A percentile compares a stretch with the other conserved stretches of the same genome.
Evolutionary conservation across 345 rosid species (phyloP).

Genomic region (Anacardium occidentale): DNA sequence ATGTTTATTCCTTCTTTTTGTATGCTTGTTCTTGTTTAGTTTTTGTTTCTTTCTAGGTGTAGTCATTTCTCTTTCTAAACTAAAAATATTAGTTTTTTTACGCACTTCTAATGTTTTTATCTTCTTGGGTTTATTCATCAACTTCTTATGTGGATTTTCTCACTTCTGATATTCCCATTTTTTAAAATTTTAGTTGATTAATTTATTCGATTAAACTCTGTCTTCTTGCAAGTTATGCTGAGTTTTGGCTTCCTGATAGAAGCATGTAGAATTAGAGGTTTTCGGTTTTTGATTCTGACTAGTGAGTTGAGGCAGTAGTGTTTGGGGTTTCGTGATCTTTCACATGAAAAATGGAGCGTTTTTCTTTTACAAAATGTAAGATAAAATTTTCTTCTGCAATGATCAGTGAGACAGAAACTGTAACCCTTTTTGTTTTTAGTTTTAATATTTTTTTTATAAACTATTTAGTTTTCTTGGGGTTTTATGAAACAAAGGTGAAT

Average conservation of each 20-base stretch:
- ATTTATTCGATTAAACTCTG: constrained; percentile 13
- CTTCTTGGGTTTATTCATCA: constrained; percentile 51
- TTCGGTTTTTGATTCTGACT: constrained; percentile 27
- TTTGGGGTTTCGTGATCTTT: constrained; percentile 28
- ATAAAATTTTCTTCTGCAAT: background rate
- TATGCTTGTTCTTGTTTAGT: constrained; percentile 34
- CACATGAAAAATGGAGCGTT: background rate
- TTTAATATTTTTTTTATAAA: background rate
- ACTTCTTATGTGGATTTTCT: constrained; percentile 31
- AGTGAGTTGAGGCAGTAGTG: constrained; percentile 17
- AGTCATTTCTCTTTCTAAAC: constrained; percentile 36
- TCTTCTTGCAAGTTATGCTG: constrained; percentile 21
- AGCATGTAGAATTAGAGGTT: constrained; percentile 17
- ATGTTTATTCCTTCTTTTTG: constrained; percentile 91
- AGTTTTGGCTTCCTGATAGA: constrained; percentile 32
- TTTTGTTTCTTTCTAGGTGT: constrained; percentile 39
- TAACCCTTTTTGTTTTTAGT: too few species aligned
- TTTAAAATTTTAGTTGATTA: constrained; percentile 14
- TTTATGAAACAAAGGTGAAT: constrained; percentile 36
- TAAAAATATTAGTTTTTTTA: constrained; percentile 16
- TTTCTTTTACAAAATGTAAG: background rate
- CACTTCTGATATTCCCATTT: constrained; percentile 52
- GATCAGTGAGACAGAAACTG: too few species aligned
- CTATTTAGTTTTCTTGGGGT: background rate
- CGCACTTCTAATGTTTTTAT: constrained; percentile 40